These are phyloP conservation scores for Dioscorea zingiberensis DNA, from an alignment of 106 monocot genomes.

Conservation along the genomic window DNA sequence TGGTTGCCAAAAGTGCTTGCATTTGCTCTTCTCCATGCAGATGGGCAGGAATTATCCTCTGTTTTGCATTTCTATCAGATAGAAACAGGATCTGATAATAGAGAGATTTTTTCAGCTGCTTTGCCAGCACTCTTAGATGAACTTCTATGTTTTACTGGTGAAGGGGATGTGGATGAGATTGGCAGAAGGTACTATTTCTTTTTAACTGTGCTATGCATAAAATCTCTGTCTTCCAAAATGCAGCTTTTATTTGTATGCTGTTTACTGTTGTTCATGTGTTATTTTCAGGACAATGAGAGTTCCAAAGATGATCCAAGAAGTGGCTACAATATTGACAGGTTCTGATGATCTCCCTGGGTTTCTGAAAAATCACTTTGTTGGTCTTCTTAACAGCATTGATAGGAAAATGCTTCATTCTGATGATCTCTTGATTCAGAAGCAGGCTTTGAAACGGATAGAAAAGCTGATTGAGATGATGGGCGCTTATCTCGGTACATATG, in stretches of 20 bases:
- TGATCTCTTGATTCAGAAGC: constrained; percentile 59
- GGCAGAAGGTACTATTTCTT: constrained; percentile 49
- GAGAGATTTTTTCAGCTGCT: constrained; percentile 92
- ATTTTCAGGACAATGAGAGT: constrained; percentile 61
- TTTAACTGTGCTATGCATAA: background rate
- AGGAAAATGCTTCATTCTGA: constrained; percentile 92
- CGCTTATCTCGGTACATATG: constrained; percentile 68
- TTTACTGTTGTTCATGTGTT: background rate
- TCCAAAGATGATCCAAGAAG: constrained; percentile 57
- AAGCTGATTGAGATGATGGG: constrained; percentile 98
- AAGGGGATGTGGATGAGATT: constrained; percentile 41
- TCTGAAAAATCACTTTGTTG: constrained; percentile 90
- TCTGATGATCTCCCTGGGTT: constrained; percentile 77
- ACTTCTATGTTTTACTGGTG: constrained; percentile 72
- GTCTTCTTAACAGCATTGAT: constrained; percentile 95
- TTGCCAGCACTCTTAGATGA: constrained; percentile 91
- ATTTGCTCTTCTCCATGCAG: constrained; percentile 65
- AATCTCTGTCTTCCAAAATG: too few species aligned
- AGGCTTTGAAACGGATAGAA: constrained; percentile 70
- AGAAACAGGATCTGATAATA: constrained; percentile 78
- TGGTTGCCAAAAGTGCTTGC: constrained; percentile 91
- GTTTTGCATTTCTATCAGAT: constrained; percentile 82
- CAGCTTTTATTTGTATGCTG: background rate
- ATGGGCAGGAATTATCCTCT: constrained; percentile 58
- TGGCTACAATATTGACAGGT: constrained; percentile 77